Conservation (phyloP, 179 eudicot genomes). For the Heliamphora pulchella region DNA sequence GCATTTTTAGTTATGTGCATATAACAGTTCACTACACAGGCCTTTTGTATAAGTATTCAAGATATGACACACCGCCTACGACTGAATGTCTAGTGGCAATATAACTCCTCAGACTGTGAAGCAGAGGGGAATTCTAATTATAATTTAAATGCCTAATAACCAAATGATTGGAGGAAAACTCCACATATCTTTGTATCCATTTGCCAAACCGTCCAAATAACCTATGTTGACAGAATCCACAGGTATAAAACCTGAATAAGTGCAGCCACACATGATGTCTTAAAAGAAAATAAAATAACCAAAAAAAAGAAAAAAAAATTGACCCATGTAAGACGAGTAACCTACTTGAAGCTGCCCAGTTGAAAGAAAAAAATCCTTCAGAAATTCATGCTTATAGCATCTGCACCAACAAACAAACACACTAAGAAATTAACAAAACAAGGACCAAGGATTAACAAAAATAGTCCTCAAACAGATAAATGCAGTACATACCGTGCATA, state of each 20-base stretch:
- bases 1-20: not conserved
- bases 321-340: constrained; percentile 10
- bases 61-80: not conserved
- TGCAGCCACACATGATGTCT: not conserved
- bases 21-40: not conserved
- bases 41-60: not conserved
- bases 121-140: not conserved
- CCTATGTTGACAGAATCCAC: not conserved
- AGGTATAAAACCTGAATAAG: not conserved
- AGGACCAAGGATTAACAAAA: not conserved
- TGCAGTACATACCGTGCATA: constrained; percentile 54
- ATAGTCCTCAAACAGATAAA: not conserved
- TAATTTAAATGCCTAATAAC: not conserved
- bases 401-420: constrained; percentile 28
- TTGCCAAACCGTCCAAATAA: too few species aligned
- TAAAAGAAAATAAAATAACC: not conserved
- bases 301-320: not conserved
- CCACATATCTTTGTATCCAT: not conserved
- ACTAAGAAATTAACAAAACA: not conserved
- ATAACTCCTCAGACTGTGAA: not conserved
- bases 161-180: not conserved
- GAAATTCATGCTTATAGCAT: constrained; percentile 77
- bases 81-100: not conserved
- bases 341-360: constrained; percentile 82
- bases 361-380: constrained; percentile 82